Evolutionary conservation across 2,329 filamentous ascomycete species (phyloP).

Genomic region (Fusarium sp.): DNA sequence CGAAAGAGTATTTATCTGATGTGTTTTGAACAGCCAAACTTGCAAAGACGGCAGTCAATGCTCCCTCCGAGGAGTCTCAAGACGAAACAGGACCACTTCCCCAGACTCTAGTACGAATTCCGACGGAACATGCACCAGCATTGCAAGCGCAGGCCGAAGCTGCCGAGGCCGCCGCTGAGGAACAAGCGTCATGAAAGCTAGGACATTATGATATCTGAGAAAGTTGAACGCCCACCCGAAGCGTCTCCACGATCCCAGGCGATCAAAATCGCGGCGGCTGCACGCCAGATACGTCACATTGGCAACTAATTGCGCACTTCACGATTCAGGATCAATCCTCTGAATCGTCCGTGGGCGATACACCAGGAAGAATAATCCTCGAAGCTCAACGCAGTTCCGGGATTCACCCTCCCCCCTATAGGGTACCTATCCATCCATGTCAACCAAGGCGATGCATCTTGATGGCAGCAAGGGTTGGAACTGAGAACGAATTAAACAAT

Average conservation of each 20-base stretch:
- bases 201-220: background rate
- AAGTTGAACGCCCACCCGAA: background rate
- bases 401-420: background rate
- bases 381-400: background rate
- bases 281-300: background rate
- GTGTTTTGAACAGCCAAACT: conserved; percentile 69
- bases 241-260: background rate
- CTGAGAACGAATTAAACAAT: background rate
- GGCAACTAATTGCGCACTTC: background rate
- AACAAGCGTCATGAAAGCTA: conserved; percentile 46
- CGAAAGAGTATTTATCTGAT: background rate
- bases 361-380: background rate
- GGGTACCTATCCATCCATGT: background rate
- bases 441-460: background rate
- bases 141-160: conserved; percentile 71
- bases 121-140: conserved; percentile 79
- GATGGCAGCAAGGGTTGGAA: background rate
- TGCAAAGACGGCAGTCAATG: conserved; percentile 66
- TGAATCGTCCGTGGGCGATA: background rate
- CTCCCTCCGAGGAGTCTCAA: conserved; percentile 50
- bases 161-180: conserved; percentile 58
- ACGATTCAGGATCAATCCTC: background rate
- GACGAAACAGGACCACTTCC: conserved; percentile 69
- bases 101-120: conserved; percentile 86
- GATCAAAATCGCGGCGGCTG: background rate